Percentiles rank a stretch among this genome's conserved stretches.
Conservation (phyloP, 2,329 filamentous ascomycete genomes). For the Leptoxyphium fumago region DNA sequence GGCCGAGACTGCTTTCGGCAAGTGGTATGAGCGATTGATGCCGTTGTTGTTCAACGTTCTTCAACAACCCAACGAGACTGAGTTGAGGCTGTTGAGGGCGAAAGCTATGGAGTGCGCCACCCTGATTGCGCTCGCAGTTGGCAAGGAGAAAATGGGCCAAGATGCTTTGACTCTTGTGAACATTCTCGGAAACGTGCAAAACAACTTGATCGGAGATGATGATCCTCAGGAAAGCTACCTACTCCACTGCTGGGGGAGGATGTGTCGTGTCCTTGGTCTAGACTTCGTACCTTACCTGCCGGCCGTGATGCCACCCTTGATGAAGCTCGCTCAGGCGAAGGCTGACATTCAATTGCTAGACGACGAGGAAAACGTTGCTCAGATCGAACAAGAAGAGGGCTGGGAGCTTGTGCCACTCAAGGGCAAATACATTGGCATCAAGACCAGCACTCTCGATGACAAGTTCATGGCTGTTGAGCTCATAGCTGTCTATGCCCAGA, state of each 20-base stretch:
- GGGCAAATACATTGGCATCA: conserved; percentile 96
- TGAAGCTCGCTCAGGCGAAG: conserved; percentile 84
- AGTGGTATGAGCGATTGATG: conserved; percentile 95
- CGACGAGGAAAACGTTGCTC: conserved; percentile 84
- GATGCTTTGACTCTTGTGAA: conserved; percentile 82
- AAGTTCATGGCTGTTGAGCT: conserved; percentile 99
- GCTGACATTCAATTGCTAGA: conserved; percentile 94
- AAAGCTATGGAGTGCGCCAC: conserved; percentile 99
- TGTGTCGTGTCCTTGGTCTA: conserved; percentile 83
- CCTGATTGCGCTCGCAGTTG: conserved; percentile 85
- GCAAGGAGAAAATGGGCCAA: conserved; percentile 75
- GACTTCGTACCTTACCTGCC: conserved; percentile 89
- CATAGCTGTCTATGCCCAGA: conserved; percentile 91
- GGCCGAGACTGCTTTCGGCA: conserved; percentile 82
- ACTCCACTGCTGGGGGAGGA: conserved; percentile 97
- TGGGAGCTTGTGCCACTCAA: conserved; percentile 97
- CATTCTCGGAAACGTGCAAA: conserved; percentile 73
- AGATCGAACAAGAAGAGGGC: conserved; percentile 85
- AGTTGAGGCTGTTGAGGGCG: conserved; percentile 76
- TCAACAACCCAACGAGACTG: conserved; percentile 80
- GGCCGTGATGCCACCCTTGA: conserved; percentile 84
- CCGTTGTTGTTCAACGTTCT: conserved; percentile 82
- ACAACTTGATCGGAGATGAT: conserved; percentile 73
- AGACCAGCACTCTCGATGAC: conserved; percentile 90
- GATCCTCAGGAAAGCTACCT: conserved; percentile 95